Evolutionary conservation across 352 stramenopile genomes (phyloP), one percentile per base, ranked within the genome.

Genomic region (Phytophthora sansomeana): DNA sequence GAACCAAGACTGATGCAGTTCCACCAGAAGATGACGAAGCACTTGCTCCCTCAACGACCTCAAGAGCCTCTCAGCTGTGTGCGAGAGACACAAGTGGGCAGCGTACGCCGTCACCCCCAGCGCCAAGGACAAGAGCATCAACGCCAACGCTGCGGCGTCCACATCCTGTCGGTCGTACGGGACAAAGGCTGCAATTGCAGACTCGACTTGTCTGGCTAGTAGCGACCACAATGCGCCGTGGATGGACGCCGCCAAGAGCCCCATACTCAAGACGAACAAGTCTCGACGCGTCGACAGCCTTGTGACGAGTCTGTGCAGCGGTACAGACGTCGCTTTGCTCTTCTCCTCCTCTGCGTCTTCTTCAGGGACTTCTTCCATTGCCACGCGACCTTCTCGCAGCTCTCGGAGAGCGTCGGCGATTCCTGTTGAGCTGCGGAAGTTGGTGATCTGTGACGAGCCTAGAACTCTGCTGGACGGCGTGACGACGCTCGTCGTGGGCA

Each of bases 381-480:
- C 38, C 0, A 48, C 52, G 7, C 66, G 66, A 55, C 42, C 48
- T 69, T 74, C 60, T 24, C 54, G 59, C 5, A 74, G 54, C 17
- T 74, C 66, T 8, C 66, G 49, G 11, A 74, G 53, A 5, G 59
- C 59, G 24, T 69, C 66, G 7, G 60, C 53, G 16, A 74, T 74
- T 6, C 19, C 66, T 21, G 60, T 63, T 1, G 59, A 51, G 16
- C 42, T 60, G 19, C 47, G 17, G 19, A 60, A 60, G 30, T 58
- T 63, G 30, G 38, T 64, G 26, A 54, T 48, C 11, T 62, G 51
- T 1, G 53, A 53, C 58, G 35, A 19, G 5, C 52, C 35, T 9
- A 38, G 16, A 30, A 38, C 6, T 50, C 61, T 64, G 24, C 9
- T 19, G 7, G 46, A 51, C n/a, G 53, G 30, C 6, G 47, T 58